Evolutionary conservation across 345 rosid species (phyloP), one percentile per base, ranked within the genome.

Genomic region (Populus deltoides): DNA sequence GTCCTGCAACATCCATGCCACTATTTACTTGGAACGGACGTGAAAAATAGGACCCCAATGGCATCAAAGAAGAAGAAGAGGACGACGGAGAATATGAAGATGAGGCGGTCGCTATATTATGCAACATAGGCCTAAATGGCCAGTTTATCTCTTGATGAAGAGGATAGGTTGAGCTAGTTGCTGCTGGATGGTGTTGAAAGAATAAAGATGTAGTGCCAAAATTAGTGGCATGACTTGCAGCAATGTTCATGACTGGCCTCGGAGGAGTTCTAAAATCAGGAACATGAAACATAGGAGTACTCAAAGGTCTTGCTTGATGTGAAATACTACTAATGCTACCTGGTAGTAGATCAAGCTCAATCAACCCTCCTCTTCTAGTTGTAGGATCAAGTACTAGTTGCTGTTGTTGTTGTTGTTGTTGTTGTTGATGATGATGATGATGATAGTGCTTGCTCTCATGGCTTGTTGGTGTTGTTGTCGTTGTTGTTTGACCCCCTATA

Each of bases 261-360:
- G 79, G 81, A 62, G 88, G 88, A 79, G 77, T 70, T 79, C 84
- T 77, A 82, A 82, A 83, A 68, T 84, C 79, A 47, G 83, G 89
- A 66, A 71, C 81, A 18, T 81, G 81, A 38, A 87, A 84, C 76
- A 83, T 68, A 75, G 94, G 81, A 70, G 81, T 49, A 38, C 55
- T 68, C 35, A 66, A 68, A 33, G 75, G 73, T 76, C 76, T 74
- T 17, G 29, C 73, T 65, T 70, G 82, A n/a, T 69, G 82, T 4
- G 81, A 72, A 62, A 71, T 68, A 38, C 76, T 77, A 68, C 62
- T 72, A 72, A 38, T 45, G 35, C 87, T 72, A 16, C 85, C 79
- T 16, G 90, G 81, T 55, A 92, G 82, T 49, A 94, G 91, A 87
- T 93, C 90, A 47, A 94, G 96, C 82, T 90, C 97, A 17, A 90